Evolutionary conservation across 2,329 filamentous ascomycete species (phyloP), one percentile per base, ranked within the genome.

Genomic region (Sclerotinia sclerotiorum): DNA sequence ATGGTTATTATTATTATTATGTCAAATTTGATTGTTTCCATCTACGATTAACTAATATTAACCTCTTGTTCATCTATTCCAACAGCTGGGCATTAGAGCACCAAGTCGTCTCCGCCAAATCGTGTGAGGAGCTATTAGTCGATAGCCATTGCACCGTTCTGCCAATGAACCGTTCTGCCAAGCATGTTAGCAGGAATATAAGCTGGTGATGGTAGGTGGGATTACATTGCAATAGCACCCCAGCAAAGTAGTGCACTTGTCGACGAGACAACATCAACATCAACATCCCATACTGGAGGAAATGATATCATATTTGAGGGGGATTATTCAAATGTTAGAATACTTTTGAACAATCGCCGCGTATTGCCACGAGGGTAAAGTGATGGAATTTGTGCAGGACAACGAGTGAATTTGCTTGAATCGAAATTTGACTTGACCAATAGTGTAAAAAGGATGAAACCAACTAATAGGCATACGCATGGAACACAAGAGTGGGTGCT

Each of bases 1-100:
- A 27, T n/a, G 46, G 21, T 51, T 10, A 49, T 51, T 62, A 62
- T 49, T n/a, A n/a, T n/a, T n/a, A n/a, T n/a, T n/a, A n/a, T n/a
- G n/a, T n/a, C n/a, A n/a, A n/a, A 29, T 62, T 35, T 49, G 35
- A 39, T 35, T 24, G 24, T 51, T 51, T 51, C 13, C 44, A 29
- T n/a, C 29, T 29, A 2, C 29, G 2, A 29, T 29, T 24, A 24
- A 21, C 58, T 62, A 48, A 21, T 24, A 35, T 32, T 24, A 10
- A 46, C 21, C n/a, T 10, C 24, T 21, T 60, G 24, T n/a, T n/a
- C 29, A 35, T 62, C 7, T 35, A 51, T 11, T 8, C 29, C 29
- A 63, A 51, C 4, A 63, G n/a, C 29, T 15, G 32, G 29, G 44
- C 29, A 29, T 62, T 21, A 7, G 29, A 62, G 46, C 29, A 51